phyloP scores from a whole-genome alignment of 331 rosid species.

The Stylosanthes scabra region DNA sequence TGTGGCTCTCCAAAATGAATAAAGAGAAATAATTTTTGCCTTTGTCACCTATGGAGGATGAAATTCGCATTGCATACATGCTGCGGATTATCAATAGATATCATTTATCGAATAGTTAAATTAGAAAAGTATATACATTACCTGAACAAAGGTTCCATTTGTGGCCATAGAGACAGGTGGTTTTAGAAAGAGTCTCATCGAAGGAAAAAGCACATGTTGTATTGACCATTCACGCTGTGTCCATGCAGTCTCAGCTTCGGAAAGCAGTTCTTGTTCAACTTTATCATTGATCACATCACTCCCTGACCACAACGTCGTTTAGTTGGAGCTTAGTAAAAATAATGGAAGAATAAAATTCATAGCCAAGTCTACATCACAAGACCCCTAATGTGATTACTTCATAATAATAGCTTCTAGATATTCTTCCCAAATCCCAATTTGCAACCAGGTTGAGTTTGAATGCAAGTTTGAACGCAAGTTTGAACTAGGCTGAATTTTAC shows the following conservation, averaged over 20 bases:
- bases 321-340: constrained; percentile 9
- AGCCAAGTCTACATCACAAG: constrained; percentile 1
- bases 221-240: constrained; percentile 95
- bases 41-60: not conserved
- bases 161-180: constrained; percentile 82
- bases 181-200: constrained; percentile 83
- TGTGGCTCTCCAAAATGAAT: constrained; percentile 7
- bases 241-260: constrained; percentile 92
- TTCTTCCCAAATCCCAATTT: constrained; percentile 2
- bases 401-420: not conserved
- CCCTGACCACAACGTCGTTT: constrained; percentile 51
- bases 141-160: constrained; percentile 87
- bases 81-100: not conserved
- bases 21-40: not conserved
- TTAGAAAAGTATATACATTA: constrained; percentile 38
- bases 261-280: constrained; percentile 66
- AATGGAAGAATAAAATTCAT: constrained; percentile 26
- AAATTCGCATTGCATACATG: constrained; percentile 16
- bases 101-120: not conserved
- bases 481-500: not conserved
- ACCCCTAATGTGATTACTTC: constrained; percentile 9
- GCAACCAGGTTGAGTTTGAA: not conserved
- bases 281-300: constrained; percentile 50
- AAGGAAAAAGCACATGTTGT: constrained; percentile 89
- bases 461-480: constrained; percentile 14